Conservation (phyloP, 2,329 filamentous ascomycete species). For the Plectosphaerella sp. region DNA sequence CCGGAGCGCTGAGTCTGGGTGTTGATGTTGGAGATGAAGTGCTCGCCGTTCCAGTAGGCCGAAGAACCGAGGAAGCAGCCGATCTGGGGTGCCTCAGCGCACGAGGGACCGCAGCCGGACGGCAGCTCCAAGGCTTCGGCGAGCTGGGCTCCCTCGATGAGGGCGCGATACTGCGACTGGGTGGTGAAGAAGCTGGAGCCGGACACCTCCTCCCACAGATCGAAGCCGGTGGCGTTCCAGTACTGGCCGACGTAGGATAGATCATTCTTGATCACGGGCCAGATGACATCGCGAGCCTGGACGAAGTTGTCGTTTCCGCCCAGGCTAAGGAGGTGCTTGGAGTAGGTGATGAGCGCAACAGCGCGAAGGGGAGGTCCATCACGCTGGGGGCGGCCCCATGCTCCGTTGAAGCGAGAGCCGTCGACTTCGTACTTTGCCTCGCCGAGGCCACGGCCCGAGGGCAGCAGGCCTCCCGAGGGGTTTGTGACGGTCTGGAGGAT, state of each 20-base stretch:
- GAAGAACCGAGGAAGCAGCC: constrained; percentile 45
- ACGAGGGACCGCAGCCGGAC: constrained; percentile 34
- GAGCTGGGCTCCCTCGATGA: constrained; percentile 43
- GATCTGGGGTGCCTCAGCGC: constrained; percentile 44
- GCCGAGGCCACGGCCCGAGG: constrained; percentile 41
- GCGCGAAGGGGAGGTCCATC: constrained; percentile 58
- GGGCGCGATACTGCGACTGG: constrained; percentile 48
- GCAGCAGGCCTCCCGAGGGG: constrained; percentile 42
- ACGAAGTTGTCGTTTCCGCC: constrained; percentile 30
- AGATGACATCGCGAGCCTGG: constrained; percentile 38
- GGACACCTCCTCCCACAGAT: constrained; percentile 57
- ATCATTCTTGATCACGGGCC: constrained; percentile 53
- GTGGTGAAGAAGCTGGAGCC: constrained; percentile 56
- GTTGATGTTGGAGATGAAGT: constrained; percentile 49
- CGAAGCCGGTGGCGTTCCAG: constrained; percentile 51
- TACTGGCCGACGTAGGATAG: constrained; percentile 51
- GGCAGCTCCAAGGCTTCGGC: constrained; percentile 42
- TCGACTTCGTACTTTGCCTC: constrained; percentile 54
- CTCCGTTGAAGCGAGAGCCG: constrained; percentile 41
- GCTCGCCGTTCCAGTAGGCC: constrained; percentile 52
- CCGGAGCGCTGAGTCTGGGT: constrained; percentile 42
- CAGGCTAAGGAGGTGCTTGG: constrained; percentile 40
- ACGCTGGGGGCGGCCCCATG: constrained; percentile 55
- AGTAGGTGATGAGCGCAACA: constrained; percentile 50
- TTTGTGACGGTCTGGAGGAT: constrained; percentile 46